Evolutionary conservation across 2,329 filamentous ascomycete species (phyloP).

Genomic region (Penicillium sp.): DNA sequence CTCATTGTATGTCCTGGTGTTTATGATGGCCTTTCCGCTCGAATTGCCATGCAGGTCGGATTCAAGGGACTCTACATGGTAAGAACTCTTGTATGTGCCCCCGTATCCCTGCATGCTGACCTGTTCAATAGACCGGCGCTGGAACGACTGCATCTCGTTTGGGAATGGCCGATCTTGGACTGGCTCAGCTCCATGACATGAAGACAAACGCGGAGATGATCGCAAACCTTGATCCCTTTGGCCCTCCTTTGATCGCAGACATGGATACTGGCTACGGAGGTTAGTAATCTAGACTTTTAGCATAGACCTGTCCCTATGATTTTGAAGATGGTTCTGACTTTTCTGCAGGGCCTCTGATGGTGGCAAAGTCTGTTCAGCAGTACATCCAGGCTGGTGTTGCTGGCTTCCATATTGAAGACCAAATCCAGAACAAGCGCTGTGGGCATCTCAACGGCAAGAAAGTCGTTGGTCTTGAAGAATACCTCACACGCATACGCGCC

Average conservation of each 20-base stretch:
- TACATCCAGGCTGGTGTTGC: conserved; percentile 54
- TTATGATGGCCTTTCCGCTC: conserved; percentile 64
- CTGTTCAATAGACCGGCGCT: conserved; percentile 53
- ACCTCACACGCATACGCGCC: conserved; percentile 36
- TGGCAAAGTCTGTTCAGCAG: conserved; percentile 47
- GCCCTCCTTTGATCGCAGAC: conserved; percentile 57
- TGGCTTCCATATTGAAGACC: conserved; percentile 57
- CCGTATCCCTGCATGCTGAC: not conserved
- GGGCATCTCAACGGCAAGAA: conserved; percentile 42
- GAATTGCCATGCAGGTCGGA: conserved; percentile 59
- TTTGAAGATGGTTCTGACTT: conserved; percentile 26
- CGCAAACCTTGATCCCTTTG: conserved; percentile 52
- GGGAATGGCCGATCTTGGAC: conserved; percentile 60
- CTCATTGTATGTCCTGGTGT: conserved; percentile 60
- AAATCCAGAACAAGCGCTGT: conserved; percentile 46
- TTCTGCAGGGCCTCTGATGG: conserved; percentile 40
- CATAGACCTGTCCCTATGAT: not conserved
- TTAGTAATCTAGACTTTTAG: conserved; percentile 6
- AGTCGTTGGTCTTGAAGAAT: conserved; percentile 37
- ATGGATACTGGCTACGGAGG: conserved; percentile 54
- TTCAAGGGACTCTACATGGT: conserved; percentile 68
- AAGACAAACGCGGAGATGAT: conserved; percentile 62
- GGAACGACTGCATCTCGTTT: conserved; percentile 60
- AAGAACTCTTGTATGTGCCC: conserved; percentile 17
- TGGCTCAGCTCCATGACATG: conserved; percentile 63